Evolutionary conservation across 176 grass and related monocot species (phyloP), one percentile per base, ranked within the genome.

Genomic region (Oryza coarctata): DNA sequence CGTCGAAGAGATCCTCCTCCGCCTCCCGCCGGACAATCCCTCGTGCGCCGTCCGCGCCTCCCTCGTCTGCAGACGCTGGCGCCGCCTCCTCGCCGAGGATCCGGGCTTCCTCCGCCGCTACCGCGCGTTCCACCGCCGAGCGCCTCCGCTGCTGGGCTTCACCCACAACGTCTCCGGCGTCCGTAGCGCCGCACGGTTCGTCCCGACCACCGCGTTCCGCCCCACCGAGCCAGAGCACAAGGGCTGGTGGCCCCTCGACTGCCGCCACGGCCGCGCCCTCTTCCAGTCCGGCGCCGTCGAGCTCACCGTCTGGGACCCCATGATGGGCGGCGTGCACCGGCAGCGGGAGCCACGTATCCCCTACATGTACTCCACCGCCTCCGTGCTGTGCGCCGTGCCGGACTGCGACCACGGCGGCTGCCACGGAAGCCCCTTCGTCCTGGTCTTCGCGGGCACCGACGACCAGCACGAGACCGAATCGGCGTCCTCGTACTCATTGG

Each of bases 261-360:
- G 31, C 74, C 74, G 65, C 28, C 74, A 78, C 5, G 74, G 83
- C 8, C 83, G 65, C 29, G 74, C 70, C 65, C 83, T 85, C 22
- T n/a, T 78, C 14, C 29, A 25, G 26, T n/a, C 12, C 22, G 12
- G 0, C 9, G 1, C 62, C 5, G 9, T 66, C 11, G 6, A 49
- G 7, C 26, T 85, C 52, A 10, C 17, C 38, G 29, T 85, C 27
- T 78, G 65, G 74, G 38, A 78, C 52, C 74, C 74, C 39, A 26
- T 43, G 9, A 62, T 74, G 1, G 38, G 10, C 38, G 3, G 0
- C 0, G 13, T 35, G 3, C 6, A 1, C 6, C 11, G 7, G 5
- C 8, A 78, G 29, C 66, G 6, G 9, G 6, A 2, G 10, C 50
- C 52, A 0, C 4, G 7, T 2, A 0, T 28, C 0, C 3, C 1